These are phyloP conservation scores for Dianthus caryophyllus DNA, from an alignment of 148 eudicot genomes.

Conservation along the genomic window DNA sequence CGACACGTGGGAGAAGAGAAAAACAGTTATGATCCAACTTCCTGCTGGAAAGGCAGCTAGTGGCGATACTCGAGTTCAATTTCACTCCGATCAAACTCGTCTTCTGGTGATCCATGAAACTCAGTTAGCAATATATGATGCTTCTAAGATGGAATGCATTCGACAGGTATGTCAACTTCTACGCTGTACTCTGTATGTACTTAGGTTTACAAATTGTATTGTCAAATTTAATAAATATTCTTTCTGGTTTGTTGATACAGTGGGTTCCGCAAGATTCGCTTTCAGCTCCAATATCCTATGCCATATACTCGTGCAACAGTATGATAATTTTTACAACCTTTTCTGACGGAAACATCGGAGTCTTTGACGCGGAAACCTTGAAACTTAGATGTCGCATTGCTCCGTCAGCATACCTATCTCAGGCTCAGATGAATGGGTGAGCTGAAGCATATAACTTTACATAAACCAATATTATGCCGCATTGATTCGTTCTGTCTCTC, in stretches of 20 bases:
- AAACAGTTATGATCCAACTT: constrained; percentile 55
- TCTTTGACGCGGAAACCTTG: constrained; percentile 70
- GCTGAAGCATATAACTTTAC: constrained; percentile 13
- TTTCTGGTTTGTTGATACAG: constrained; percentile 32
- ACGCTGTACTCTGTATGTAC: not conserved
- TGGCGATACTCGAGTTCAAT: constrained; percentile 82
- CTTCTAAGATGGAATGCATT: constrained; percentile 78
- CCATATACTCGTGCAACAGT: constrained; percentile 80
- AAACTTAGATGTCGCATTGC: constrained; percentile 74
- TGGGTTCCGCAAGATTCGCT: constrained; percentile 83
- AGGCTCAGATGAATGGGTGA: constrained; percentile 66
- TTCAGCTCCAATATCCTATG: constrained; percentile 68
- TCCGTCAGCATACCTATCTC: constrained; percentile 57
- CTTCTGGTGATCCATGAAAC: constrained; percentile 80
- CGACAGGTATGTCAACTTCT: constrained; percentile 42
- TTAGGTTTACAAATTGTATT: not conserved
- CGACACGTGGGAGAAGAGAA: constrained; percentile 76
- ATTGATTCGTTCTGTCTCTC: not conserved
- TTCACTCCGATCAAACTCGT: constrained; percentile 72
- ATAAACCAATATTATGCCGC: not conserved
- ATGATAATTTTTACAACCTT: constrained; percentile 66
- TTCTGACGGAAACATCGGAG: constrained; percentile 68
- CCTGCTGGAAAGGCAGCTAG: constrained; percentile 69
- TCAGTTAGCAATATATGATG: constrained; percentile 85
- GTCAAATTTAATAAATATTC: not conserved